Conservation (phyloP, 2,329 filamentous ascomycete genomes). For the Colletotrichum euphorbiae region DNA sequence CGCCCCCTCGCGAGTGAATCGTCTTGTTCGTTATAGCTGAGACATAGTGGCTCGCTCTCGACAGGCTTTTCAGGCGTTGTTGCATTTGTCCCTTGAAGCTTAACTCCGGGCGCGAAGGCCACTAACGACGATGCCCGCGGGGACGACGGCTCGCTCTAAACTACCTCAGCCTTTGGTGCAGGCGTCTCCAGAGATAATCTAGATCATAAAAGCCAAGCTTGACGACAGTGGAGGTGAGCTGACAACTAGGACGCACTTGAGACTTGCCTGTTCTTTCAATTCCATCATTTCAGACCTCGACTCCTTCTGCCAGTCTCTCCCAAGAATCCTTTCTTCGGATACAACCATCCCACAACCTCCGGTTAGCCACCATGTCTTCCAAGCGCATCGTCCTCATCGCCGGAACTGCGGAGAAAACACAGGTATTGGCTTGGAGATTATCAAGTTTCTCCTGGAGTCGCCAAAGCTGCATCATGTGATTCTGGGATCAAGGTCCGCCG, state of each 20-base stretch:
- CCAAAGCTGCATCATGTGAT: constrained; percentile 64
- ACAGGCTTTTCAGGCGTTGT: not conserved
- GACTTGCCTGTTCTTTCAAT: no score
- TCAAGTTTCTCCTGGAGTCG: constrained; percentile 65
- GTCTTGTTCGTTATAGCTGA: no score
- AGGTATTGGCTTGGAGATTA: constrained; percentile 68
- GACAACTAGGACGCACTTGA: no score
- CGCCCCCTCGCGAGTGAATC: no score
- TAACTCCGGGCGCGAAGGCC: constrained; percentile 20
- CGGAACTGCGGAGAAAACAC: constrained; percentile 71
- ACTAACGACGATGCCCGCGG: not conserved
- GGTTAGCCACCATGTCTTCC: constrained; percentile 20
- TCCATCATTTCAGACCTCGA: not conserved
- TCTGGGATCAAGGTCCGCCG: constrained; percentile 63
- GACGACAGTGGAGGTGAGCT: no score
- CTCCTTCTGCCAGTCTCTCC: not conserved
- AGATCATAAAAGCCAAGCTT: no score
- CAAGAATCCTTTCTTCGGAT: not conserved
- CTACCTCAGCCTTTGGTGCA: not conserved
- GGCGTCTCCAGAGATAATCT: no score
- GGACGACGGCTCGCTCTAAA: no score
- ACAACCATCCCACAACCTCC: not conserved
- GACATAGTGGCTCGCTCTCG: no score
- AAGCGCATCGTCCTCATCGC: constrained; percentile 65
- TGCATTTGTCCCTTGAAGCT: not conserved